Evolutionary conservation across 352 stramenopile species (phyloP).

Genomic region (Globisporangium cylindrosporum): DNA sequence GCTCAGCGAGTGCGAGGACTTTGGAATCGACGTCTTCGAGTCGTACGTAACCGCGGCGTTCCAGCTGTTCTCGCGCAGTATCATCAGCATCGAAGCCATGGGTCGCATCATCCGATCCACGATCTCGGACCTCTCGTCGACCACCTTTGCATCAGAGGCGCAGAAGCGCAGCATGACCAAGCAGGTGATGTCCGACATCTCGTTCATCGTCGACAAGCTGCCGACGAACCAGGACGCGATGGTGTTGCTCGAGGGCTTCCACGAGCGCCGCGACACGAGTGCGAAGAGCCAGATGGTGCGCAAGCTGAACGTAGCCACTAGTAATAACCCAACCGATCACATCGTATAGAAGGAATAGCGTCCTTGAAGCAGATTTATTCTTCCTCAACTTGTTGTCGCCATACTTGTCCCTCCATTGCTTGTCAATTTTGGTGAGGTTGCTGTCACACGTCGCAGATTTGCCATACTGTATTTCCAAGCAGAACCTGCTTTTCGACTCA

Average conservation of each 20-base stretch:
- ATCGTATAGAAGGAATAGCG: background rate
- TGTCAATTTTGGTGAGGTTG: background rate
- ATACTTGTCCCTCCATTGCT: background rate
- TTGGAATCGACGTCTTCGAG: slow-evolving; percentile 11
- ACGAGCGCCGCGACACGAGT: background rate
- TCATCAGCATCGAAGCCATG: slow-evolving; percentile 12
- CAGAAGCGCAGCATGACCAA: slow-evolving; percentile 19
- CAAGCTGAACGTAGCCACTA: background rate
- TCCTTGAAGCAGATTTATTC: background rate
- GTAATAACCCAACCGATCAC: background rate
- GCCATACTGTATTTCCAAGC: background rate
- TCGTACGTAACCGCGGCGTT: slow-evolving; percentile 20
- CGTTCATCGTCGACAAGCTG: slow-evolving; percentile 14
- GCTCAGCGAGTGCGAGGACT: slow-evolving; percentile 8
- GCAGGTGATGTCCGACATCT: slow-evolving; percentile 18
- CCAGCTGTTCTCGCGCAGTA: slow-evolving; percentile 1
- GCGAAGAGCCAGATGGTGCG: background rate
- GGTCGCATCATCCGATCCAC: slow-evolving; percentile 16
- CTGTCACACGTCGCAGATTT: slow-evolving; percentile 12
- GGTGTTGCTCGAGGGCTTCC: slow-evolving; percentile 15
- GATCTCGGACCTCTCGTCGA: slow-evolving; percentile 9
- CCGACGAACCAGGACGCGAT: slow-evolving; percentile 13
- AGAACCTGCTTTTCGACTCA: background rate
- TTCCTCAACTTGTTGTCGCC: background rate
- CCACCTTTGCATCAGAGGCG: slow-evolving; percentile 11